Conservation (phyloP, 768 basidiomycete species). For the Multifurca ochricompacta region DNA sequence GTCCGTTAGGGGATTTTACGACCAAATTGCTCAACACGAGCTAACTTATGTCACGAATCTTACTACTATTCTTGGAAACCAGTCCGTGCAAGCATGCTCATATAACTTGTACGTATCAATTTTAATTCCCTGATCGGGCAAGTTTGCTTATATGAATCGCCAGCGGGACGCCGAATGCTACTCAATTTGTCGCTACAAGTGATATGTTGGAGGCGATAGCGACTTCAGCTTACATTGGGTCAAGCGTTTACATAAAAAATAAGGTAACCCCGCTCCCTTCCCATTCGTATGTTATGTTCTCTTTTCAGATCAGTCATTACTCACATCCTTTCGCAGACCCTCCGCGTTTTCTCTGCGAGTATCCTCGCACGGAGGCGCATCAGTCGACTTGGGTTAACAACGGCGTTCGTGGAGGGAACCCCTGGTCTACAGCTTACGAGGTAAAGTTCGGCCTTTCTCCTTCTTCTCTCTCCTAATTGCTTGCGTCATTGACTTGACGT, state of each 20-base stretch:
- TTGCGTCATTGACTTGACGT: background rate
- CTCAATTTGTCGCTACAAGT: constrained; percentile 38
- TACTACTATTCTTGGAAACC: constrained; percentile 35
- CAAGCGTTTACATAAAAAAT: constrained; percentile 34
- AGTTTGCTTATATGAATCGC: background rate
- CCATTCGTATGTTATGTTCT: no score
- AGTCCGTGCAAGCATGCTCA: constrained; percentile 45
- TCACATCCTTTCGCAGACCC: background rate
- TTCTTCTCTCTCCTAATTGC: no score
- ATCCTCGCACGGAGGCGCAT: constrained; percentile 52
- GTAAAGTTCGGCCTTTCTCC: constrained; percentile 16
- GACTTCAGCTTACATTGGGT: constrained; percentile 53
- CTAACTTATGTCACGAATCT: constrained; percentile 47
- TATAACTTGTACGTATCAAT: constrained; percentile 48
- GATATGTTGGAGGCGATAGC: constrained; percentile 46
- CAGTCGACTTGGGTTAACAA: constrained; percentile 44
- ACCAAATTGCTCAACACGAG: constrained; percentile 50
- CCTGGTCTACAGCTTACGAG: constrained; percentile 45
- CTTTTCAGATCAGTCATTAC: background rate
- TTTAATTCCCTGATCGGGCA: background rate
- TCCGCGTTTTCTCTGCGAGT: background rate
- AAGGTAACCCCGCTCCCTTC: constrained; percentile 23
- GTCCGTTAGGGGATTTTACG: constrained; percentile 43
- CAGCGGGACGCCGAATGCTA: constrained; percentile 37
- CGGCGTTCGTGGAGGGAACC: constrained; percentile 32